Base-by-base conservation (phyloP, 495 filamentous ascomycete genomes). In the Monascus purpureus region DNA sequence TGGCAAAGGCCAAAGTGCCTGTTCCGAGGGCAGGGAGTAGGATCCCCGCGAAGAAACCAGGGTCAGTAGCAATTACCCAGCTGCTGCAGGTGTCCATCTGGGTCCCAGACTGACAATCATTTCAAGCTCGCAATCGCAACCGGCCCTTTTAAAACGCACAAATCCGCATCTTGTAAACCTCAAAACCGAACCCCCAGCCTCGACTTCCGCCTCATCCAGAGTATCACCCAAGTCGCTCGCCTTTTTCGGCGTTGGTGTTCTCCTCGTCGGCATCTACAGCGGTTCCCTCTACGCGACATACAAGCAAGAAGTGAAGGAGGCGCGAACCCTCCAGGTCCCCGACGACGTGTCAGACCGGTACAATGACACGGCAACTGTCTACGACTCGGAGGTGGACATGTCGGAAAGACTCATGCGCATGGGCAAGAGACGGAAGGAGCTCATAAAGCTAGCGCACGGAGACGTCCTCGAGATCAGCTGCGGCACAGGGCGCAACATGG, bases 401-500 rank as follows among this genome's bases (percentile, higher is more conserved):
- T 73, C 69, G 8, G 84, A 93, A 51, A 64, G 59, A 35, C 52
- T 73, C 7, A 74, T 72, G 62, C 72, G 82, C 14, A 57, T 90
- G 43, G 65, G 60, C 7, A 41, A 50, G 6, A 61, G 82, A 35
- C 72, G 87, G 12, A 61, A 63, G 20, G 55, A 66, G 30, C 61
- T 95, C 4, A 67, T 72, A 4, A 45, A 55, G 12, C 53, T 66
- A 33, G 85, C 75, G 6, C 58, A 62, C 11, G 90, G 92, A 1
- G 61, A 95, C 52, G 86, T 95, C 4, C 65, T 94, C 13, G 92
- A 97, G 51, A 75, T 87, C 8, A 81, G 81, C 31, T 80, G 81
- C 25, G 92, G 90, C 13, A 93, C 92, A n/a, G 90, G 92, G 0
- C 63, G 88, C 25, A 97, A 95, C 47, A 47, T 81, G 18, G 59